Evolutionary conservation across 2,329 filamentous ascomycete species (phyloP), one percentile per base, ranked within the genome.

Genomic region (Pseudopithomyces maydicus): DNA sequence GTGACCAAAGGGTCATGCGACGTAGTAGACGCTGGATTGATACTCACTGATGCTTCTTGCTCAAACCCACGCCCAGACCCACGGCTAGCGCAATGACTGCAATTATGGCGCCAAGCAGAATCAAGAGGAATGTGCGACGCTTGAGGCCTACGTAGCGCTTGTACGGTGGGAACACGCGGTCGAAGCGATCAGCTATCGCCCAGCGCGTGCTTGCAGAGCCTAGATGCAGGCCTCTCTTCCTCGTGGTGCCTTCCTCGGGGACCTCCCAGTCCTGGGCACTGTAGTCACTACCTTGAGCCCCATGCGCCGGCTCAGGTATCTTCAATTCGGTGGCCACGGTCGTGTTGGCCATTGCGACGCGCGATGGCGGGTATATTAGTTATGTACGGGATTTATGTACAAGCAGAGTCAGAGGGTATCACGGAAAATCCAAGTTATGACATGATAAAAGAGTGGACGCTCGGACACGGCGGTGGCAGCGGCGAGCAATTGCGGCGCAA

Each of bases 51-150:
- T 48, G 38, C 39, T 55, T 53, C 3, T 50, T 54, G 17, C 39
- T 52, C 58, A 78, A 54, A 4, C 75, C 74, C 7, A 73, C 75
- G 45, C 74, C 70, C 10, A 78, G 69, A 7, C 75, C 76, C 48
- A 78, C 74, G 51, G 76, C 67, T 12, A 78, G 63, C 15, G 63
- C 74, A 43, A 51, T 29, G 17, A 51, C 11, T 3, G 33, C 19
- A 10, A 78, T 56, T 7, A 77, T 51, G 6, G 65, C 62, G 14
- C 76, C 47, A 29, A 72, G 43, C 3, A 65, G 41, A 22, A 66
- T 67, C 19, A 59, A 55, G 35, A 78, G 61, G 52, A 78, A 74
- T 11, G 65, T 61, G 17, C 68, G 71, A 32, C 76, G 64, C 38
- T 64, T 70, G 52, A 74, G 63, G 6, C 74, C 71, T 29, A 76